Percentiles rank a stretch among this genome's conserved stretches.
These are phyloP conservation scores for Eragrostis tef DNA, from an alignment of 202 grass and related monocot species.

Conservation along the genomic window DNA sequence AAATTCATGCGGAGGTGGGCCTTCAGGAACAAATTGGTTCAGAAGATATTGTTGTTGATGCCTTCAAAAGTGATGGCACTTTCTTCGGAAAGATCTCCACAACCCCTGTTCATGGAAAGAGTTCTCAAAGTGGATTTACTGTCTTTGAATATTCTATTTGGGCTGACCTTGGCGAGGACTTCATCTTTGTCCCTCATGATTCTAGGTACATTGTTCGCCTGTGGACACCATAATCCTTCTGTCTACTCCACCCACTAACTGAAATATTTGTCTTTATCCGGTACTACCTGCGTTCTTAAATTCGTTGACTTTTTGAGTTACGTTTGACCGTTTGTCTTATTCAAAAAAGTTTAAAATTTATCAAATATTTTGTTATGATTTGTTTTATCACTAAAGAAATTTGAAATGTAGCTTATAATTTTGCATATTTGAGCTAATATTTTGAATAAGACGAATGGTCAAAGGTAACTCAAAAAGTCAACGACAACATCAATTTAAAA, in stretches of 20 bases:
- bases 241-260: background rate
- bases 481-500: too few species aligned
- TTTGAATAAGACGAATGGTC: too few species aligned
- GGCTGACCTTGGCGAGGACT: slow-evolving; percentile 77
- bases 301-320: too few species aligned
- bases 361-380: too few species aligned
- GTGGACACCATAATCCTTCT: slow-evolving; percentile 6
- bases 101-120: slow-evolving; percentile 59
- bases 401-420: too few species aligned
- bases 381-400: too few species aligned
- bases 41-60: slow-evolving; percentile 76
- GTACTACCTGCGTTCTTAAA: too few species aligned
- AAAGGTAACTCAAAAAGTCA: too few species aligned
- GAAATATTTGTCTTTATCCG: background rate
- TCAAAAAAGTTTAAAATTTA: too few species aligned
- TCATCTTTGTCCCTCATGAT: slow-evolving; percentile 81
- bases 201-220: slow-evolving; percentile 59
- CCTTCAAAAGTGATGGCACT: slow-evolving; percentile 61
- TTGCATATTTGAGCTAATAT: too few species aligned
- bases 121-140: slow-evolving; percentile 49
- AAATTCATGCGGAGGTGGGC: slow-evolving; percentile 68
- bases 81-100: slow-evolving; percentile 61
- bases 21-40: slow-evolving; percentile 58
- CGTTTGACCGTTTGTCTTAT: too few species aligned
- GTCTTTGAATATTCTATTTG: slow-evolving; percentile 86